phyloP scores from a whole-genome alignment of 306 rosid genomes.

The Trichosanthes truncata region DNA sequence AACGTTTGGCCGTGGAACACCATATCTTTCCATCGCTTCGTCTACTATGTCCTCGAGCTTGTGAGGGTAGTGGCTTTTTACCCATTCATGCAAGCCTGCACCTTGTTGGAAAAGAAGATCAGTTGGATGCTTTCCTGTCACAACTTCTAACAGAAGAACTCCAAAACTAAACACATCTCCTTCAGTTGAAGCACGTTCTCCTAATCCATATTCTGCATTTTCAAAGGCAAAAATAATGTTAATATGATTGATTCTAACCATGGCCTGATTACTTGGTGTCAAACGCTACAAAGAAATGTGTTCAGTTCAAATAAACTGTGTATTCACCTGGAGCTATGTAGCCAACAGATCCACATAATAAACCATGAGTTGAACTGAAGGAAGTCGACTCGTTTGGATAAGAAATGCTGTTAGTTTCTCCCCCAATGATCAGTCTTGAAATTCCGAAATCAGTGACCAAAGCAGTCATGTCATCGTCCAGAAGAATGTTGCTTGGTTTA shows the following conservation, averaged over 20 bases:
- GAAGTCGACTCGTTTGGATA: conserved; percentile 27
- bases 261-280: neutral
- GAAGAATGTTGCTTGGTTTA: conserved; percentile 88
- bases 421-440: conserved; percentile 48
- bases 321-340: conserved; percentile 83
- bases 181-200: conserved; percentile 53
- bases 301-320: neutral
- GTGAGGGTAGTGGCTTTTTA: conserved; percentile 48
- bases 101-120: conserved; percentile 53
- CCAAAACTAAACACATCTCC: conserved; percentile 91
- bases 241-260: neutral
- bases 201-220: conserved; percentile 76
- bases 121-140: conserved; percentile 66
- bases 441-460: conserved; percentile 90
- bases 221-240: neutral
- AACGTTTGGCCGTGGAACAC: conserved; percentile 11
- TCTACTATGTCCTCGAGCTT: conserved; percentile 46
- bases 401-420: conserved; percentile 9
- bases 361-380: conserved; percentile 59
- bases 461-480: conserved; percentile 77
- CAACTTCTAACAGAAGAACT: conserved; percentile 62
- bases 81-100: conserved; percentile 77
- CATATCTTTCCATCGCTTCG: conserved; percentile 37
- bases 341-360: conserved; percentile 79
- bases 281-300: neutral